These are phyloP conservation scores for Nakazawaea wickerhamii DNA, from an alignment of 805 yeast genomes.

Conservation along the genomic window DNA sequence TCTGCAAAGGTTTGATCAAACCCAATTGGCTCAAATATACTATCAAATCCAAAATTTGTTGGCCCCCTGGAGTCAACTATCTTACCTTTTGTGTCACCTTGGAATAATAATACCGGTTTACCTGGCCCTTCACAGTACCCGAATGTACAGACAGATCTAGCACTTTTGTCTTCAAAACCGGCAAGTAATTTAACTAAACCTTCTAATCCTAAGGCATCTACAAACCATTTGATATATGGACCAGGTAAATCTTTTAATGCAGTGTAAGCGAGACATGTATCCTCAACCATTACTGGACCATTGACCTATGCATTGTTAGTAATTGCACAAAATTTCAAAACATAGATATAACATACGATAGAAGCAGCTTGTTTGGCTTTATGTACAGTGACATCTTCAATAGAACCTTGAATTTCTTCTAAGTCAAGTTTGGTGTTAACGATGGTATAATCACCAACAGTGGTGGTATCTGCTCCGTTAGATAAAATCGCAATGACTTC, in stretches of 20 bases:
- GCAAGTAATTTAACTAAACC: constrained; percentile 74
- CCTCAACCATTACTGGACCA: constrained; percentile 93
- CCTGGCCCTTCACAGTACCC: constrained; percentile 87
- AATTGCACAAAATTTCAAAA: constrained; percentile 3
- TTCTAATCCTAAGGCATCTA: constrained; percentile 64
- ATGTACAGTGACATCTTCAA: constrained; percentile 73
- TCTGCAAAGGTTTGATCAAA: constrained; percentile 79
- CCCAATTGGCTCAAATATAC: constrained; percentile 81
- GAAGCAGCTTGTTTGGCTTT: constrained; percentile 74
- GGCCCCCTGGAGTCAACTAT: constrained; percentile 81
- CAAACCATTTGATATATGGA: constrained; percentile 87
- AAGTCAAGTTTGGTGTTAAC: constrained; percentile 68
- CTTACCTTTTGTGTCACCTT: constrained; percentile 75
- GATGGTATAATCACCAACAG: constrained; percentile 47
- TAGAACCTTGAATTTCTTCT: constrained; percentile 86
- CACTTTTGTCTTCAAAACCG: constrained; percentile 79
- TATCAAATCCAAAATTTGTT: constrained; percentile 89
- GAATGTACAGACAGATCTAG: constrained; percentile 86
- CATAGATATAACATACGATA: constrained; percentile 31
- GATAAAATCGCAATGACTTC: constrained; percentile 78
- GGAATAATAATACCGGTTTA: constrained; percentile 65
- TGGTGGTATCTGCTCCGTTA: constrained; percentile 25
- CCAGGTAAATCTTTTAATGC: constrained; percentile 87
- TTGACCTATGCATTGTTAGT: constrained; percentile 24
- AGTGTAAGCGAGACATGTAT: constrained; percentile 81